phyloP scores from a whole-genome alignment of 805 yeast species.

The Saccharomyces kudriavzevii region DNA sequence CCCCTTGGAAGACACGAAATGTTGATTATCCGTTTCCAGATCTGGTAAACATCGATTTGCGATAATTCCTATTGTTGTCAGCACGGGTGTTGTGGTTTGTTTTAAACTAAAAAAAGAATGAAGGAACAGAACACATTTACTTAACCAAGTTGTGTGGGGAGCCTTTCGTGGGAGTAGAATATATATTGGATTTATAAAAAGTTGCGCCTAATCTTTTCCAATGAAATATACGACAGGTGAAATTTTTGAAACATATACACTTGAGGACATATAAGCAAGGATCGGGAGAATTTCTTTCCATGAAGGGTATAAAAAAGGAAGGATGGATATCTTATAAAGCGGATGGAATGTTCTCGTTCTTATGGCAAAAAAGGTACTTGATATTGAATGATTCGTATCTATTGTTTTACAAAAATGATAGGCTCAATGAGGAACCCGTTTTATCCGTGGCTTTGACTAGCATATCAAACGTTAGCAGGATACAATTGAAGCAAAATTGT shows the following conservation, averaged over 20 bases:
- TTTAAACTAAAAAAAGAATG: neutral
- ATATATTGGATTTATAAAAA: neutral
- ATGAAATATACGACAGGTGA: neutral
- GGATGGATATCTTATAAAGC: slow-evolving; percentile 90
- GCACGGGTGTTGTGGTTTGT: neutral
- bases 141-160: neutral
- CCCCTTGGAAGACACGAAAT: neutral
- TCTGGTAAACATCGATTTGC: neutral
- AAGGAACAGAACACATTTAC: neutral
- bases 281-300: slow-evolving; percentile 1
- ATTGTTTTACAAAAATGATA: slow-evolving; percentile 62
- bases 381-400: slow-evolving; percentile 64
- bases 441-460: slow-evolving; percentile 46
- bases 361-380: slow-evolving; percentile 84
- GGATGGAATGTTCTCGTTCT: slow-evolving; percentile 75
- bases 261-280: neutral
- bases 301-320: slow-evolving; percentile 13
- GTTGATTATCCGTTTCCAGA: neutral
- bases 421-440: slow-evolving; percentile 35
- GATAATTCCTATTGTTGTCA: neutral
- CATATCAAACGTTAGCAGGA: slow-evolving; percentile 52
- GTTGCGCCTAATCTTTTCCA: neutral
- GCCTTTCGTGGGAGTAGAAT: neutral
- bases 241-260: neutral
- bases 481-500: slow-evolving; percentile 63